phyloP scores from a whole-genome alignment of 208 protist species.

The Endotrypanum monterogeii region DNA sequence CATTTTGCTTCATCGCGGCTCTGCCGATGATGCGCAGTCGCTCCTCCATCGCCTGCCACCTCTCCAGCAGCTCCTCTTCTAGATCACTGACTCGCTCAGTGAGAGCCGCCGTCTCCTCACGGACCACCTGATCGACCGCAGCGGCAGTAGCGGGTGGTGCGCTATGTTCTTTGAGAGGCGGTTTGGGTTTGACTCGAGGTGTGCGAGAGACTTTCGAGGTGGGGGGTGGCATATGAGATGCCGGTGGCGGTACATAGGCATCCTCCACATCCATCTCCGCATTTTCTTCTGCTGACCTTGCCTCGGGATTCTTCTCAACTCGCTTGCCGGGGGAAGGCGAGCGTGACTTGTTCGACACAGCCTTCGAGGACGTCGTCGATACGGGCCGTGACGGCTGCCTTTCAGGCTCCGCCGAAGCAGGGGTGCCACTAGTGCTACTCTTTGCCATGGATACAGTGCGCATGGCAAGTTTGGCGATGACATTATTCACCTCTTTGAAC shows the following conservation, averaged over 20 bases:
- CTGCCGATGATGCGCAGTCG: conserved; percentile 84
- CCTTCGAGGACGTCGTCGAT: neutral
- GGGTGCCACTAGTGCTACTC: conserved; percentile 3
- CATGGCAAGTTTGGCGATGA: conserved; percentile 44
- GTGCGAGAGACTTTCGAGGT: neutral
- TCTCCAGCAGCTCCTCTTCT: conserved; percentile 69
- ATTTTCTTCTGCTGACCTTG: neutral
- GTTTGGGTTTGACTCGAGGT: neutral
- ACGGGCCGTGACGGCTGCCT: conserved; percentile 2
- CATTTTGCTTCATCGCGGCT: conserved; percentile 58
- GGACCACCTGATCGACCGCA: conserved; percentile 32
- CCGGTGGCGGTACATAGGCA: neutral
- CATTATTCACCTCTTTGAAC: conserved; percentile 62
- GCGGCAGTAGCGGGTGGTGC: neutral
- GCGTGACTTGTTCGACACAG: neutral
- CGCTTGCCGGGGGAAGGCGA: conserved; percentile 1
- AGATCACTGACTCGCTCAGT: conserved; percentile 68
- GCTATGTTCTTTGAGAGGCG: neutral
- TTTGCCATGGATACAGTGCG: conserved; percentile 22
- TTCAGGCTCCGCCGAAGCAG: neutral
- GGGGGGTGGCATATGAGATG: neutral
- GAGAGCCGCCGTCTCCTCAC: conserved; percentile 57
- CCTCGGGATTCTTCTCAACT: neutral
- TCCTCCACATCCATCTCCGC: neutral
- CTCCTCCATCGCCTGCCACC: conserved; percentile 84